Evolutionary conservation across 2,329 filamentous ascomycete genomes (phyloP).

Genomic region (Aspergillus amoenus): DNA sequence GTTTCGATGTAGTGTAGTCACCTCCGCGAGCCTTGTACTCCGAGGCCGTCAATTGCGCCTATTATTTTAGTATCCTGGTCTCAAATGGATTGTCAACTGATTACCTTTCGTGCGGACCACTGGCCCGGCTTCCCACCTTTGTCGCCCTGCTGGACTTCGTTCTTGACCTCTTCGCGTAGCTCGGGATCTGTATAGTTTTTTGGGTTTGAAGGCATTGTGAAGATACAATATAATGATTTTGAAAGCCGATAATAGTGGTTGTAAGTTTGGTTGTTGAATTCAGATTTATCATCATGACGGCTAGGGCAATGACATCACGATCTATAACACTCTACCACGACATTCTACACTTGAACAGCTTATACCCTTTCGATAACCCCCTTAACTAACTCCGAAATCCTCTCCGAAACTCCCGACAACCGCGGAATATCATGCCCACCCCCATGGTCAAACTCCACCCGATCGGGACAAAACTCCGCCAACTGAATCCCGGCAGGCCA

Average conservation of each 20-base stretch:
- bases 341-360: too few species aligned
- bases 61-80: not conserved
- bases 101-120: constrained; percentile 50
- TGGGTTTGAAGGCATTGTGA: constrained; percentile 25
- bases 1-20: constrained; percentile 47
- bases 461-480: constrained; percentile 3
- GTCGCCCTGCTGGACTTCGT: constrained; percentile 46
- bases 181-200: constrained; percentile 51
- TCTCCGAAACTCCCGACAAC: not conserved
- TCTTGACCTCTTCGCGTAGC: constrained; percentile 47
- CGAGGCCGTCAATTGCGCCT: constrained; percentile 49
- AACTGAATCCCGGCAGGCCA: constrained; percentile 2
- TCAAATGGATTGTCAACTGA: not conserved
- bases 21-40: constrained; percentile 51
- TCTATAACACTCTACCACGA: not conserved
- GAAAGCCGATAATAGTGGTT: too few species aligned
- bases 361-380: not conserved
- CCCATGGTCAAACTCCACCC: constrained; percentile 1
- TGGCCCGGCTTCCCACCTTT: constrained; percentile 51
- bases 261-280: not conserved
- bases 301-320: not conserved
- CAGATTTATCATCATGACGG: not conserved
- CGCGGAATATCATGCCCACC: constrained; percentile 8
- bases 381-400: not conserved
- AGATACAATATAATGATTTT: not conserved